Evolutionary conservation across 495 filamentous ascomycete genomes (phyloP).

Genomic region (Hypoxylon subgilvum): DNA sequence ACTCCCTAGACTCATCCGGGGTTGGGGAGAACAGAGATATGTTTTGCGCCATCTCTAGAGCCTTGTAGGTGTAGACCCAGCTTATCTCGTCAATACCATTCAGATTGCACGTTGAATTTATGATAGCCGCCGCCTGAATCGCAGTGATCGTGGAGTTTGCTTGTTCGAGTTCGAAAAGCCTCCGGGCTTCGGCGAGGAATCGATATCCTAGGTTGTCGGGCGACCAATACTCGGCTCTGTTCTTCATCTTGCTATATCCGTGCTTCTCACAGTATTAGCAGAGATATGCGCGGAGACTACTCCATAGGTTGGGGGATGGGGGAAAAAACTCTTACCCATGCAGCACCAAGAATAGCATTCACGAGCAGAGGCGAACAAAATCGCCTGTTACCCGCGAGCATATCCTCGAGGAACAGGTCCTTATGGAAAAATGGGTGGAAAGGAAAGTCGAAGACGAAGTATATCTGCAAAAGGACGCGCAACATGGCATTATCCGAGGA

Average conservation of each 20-base stretch:
- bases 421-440: conserved; percentile 32
- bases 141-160: conserved; percentile 38
- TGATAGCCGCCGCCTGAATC: conserved; percentile 42
- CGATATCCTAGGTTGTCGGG: conserved; percentile 45
- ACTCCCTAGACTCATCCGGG: conserved; percentile 24
- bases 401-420: conserved; percentile 34
- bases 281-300: background rate
- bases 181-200: conserved; percentile 49
- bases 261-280: conserved; percentile 31
- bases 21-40: conserved; percentile 40
- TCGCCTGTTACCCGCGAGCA: conserved; percentile 14
- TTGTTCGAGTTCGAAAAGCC: conserved; percentile 46
- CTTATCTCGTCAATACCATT: conserved; percentile 48
- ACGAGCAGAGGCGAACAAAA: conserved; percentile 36
- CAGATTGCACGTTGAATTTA: conserved; percentile 39
- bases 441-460: conserved; percentile 34
- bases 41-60: conserved; percentile 41
- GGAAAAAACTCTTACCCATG: conserved; percentile 40
- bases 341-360: conserved; percentile 44
- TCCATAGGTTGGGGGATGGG: background rate
- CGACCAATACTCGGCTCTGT: conserved; percentile 46
- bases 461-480: conserved; percentile 25
- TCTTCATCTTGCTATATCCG: conserved; percentile 39
- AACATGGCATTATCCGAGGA: conserved; percentile 31
- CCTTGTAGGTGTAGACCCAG: conserved; percentile 38